Evolutionary conservation across 805 yeast genomes (phyloP).

Genomic region (Barnettozyma sp.): DNA sequence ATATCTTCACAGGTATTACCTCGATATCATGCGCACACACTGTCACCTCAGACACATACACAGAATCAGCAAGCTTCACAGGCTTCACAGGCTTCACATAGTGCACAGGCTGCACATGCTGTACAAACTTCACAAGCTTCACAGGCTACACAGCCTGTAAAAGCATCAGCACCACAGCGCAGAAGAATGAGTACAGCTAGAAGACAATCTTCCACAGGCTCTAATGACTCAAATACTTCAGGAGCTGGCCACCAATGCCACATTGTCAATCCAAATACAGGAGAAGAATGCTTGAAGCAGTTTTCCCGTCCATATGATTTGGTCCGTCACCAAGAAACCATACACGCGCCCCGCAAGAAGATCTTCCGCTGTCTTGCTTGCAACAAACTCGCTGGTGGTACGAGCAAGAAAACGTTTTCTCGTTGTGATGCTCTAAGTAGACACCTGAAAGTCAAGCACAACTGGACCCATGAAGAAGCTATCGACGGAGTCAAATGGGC

Average conservation of each 20-base stretch:
- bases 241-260: conserved; percentile 40
- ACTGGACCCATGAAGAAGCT: conserved; percentile 59
- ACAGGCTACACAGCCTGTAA: too few species aligned
- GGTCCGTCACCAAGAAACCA: conserved; percentile 92
- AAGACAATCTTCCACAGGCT: not conserved
- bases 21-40: too few species aligned
- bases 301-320: conserved; percentile 94
- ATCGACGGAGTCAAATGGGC: conserved; percentile 66
- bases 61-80: too few species aligned
- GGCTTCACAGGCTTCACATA: too few species aligned
- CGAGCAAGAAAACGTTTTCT: conserved; percentile 68
- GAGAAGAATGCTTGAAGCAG: conserved; percentile 61
- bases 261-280: conserved; percentile 53
- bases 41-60: too few species aligned
- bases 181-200: conserved; percentile 1
- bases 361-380: conserved; percentile 84
- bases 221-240: not conserved
- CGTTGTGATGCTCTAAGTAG: conserved; percentile 92
- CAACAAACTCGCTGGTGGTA: conserved; percentile 37
- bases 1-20: not conserved
- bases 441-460: conserved; percentile 89
- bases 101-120: too few species aligned
- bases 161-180: too few species aligned
- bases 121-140: too few species aligned
- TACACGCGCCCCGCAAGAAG: conserved; percentile 83